Evolutionary conservation across 352 stramenopile genomes (phyloP), one percentile per base, ranked within the genome.

Genomic region (Blastocystis sp.): DNA sequence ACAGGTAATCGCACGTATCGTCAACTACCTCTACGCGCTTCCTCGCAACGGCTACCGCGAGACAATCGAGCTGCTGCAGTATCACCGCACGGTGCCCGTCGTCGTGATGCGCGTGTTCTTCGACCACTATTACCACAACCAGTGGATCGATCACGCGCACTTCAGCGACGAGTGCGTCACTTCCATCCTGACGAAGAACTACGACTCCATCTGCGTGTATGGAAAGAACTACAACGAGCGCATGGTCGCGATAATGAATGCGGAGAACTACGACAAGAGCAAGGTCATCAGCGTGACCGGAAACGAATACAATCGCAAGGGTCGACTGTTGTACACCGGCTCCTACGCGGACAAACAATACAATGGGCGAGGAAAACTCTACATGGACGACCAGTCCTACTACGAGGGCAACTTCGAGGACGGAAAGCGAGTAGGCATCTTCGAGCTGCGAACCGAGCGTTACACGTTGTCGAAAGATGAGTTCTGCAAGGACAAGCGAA

Each of bases 91-190:
- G 4, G 18, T 24, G 18, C 36, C 38, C 4, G 21, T 9, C 6
- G 42, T 40, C 3, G 7, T 46, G 11, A 42, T 38, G n/a, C 18
- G 14, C 9, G 24, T 42, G n/a, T 78, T 78, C 42, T 78, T 78
- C 42, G 46, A 78, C 3, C 67, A 78, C 48, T 78, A 78, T 29
- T 78, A 78, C 49, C 9, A 78, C 40, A 78, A 78, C 27, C 67
- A 78, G 67, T 78, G 67, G 67, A 34, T 78, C 8, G 42, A 78
- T 40, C 67, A 78, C 38, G 46, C 27, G 18, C 67, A 59, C 27
- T 56, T 56, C 24, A 16, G 21, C 18, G 67, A 78, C 29, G 67
- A 78, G 48, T n/a, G 3, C 4, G 42, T 78, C 16, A 27, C 24
- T 4, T n/a, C 14, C 2, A 38, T 78, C 7, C 67, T 42, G 3